Conservation (phyloP, 306 rosid genomes). For the Cucurbita ficifolia region DNA sequence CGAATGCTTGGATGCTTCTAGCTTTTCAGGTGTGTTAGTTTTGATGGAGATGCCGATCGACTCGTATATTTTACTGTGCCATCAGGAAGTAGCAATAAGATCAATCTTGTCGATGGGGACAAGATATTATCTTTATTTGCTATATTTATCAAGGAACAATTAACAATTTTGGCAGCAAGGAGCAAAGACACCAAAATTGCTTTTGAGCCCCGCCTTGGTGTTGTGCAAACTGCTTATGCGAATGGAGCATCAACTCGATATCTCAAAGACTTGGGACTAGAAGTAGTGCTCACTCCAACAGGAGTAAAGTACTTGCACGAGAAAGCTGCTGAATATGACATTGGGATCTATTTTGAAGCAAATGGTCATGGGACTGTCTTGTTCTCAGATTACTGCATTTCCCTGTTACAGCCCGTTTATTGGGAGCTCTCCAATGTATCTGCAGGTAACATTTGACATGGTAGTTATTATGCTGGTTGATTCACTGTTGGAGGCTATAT, state of each 20-base stretch:
- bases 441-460: slow-evolving; percentile 26
- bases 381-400: slow-evolving; percentile 52
- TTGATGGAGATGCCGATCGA: slow-evolving; percentile 97
- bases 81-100: slow-evolving; percentile 31
- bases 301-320: slow-evolving; percentile 84
- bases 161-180: slow-evolving; percentile 40
- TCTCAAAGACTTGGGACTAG: slow-evolving; percentile 58
- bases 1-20: slow-evolving; percentile 23
- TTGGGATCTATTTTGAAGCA: slow-evolving; percentile 95
- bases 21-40: slow-evolving; percentile 90
- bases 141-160: slow-evolving; percentile 60
- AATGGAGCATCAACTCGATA: slow-evolving; percentile 82
- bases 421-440: slow-evolving; percentile 30
- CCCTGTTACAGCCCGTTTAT: slow-evolving; percentile 37
- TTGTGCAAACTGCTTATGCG: slow-evolving; percentile 91
- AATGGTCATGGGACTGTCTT: slow-evolving; percentile 92
- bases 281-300: slow-evolving; percentile 72
- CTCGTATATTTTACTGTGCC: slow-evolving; percentile 65
- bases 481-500: not conserved
- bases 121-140: slow-evolving; percentile 77
- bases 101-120: slow-evolving; percentile 85
- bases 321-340: slow-evolving; percentile 66
- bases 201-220: slow-evolving; percentile 44
- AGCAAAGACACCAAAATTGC: slow-evolving; percentile 8
- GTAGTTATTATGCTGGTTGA: slow-evolving; percentile 4